Conservation (phyloP, 129 eudicot genomes). For the Tagetes erecta region DNA sequence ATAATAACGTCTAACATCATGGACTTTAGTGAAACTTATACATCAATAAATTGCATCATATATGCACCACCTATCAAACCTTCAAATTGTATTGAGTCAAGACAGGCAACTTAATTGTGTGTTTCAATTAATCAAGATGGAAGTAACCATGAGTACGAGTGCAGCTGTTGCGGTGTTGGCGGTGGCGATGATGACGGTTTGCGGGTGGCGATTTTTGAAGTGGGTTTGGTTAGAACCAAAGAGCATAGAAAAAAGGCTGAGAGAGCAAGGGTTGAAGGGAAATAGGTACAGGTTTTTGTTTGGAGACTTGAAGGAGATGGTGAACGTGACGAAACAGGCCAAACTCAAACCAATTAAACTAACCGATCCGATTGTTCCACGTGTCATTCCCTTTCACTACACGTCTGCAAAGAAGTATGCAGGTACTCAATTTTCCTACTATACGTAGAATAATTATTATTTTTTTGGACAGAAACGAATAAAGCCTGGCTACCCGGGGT, state of each 20-base stretch:
- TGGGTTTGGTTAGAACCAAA: conserved; percentile 25
- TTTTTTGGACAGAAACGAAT: background rate
- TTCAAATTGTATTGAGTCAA: background rate
- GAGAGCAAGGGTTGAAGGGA: conserved; percentile 28
- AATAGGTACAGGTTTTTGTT: conserved; percentile 10
- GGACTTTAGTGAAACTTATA: background rate
- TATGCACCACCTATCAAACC: background rate
- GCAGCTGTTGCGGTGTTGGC: background rate
- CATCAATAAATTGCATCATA: background rate
- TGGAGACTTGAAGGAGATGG: conserved; percentile 24
- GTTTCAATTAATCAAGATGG: background rate
- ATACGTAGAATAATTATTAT: background rate
- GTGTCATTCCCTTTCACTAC: conserved; percentile 20
- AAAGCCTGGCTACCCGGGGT: no score
- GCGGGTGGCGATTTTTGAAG: conserved; percentile 27
- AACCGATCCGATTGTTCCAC: conserved; percentile 23
- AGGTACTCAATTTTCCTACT: background rate
- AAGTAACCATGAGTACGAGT: background rate
- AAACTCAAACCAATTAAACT: conserved; percentile 25
- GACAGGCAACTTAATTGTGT: background rate
- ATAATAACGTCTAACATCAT: background rate
- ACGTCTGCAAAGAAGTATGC: background rate
- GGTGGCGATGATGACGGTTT: background rate
- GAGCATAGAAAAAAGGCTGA: conserved; percentile 1
- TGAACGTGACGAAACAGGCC: conserved; percentile 8